Conservation (phyloP, 2,329 filamentous ascomycete species). For the Eutypa lata region DNA sequence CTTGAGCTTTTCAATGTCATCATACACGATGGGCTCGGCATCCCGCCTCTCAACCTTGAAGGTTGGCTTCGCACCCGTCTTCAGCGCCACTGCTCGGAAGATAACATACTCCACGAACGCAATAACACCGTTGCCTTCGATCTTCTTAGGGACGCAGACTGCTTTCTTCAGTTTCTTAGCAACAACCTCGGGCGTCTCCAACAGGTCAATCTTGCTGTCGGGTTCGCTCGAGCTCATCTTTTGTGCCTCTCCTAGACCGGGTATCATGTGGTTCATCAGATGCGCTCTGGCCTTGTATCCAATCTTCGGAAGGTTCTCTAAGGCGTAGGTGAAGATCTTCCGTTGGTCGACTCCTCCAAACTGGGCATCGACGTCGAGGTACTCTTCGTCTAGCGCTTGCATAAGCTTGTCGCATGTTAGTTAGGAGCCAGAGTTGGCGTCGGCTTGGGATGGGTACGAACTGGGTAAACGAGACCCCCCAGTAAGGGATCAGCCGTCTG, state of each 20-base stretch:
- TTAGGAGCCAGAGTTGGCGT: background rate
- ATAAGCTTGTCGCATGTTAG: conserved; percentile 33
- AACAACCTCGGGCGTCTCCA: conserved; percentile 73
- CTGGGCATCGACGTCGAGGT: conserved; percentile 83
- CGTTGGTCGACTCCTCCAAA: conserved; percentile 85
- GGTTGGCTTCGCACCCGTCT: conserved; percentile 46
- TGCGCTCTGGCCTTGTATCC: conserved; percentile 70
- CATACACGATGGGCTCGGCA: conserved; percentile 75
- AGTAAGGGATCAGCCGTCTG: conserved; percentile 76
- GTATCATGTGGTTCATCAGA: conserved; percentile 86
- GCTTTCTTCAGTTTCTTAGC: conserved; percentile 85
- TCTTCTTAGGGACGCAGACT: conserved; percentile 68
- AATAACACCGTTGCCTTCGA: conserved; percentile 84
- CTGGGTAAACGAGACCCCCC: conserved; percentile 74
- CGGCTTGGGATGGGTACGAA: conserved; percentile 36
- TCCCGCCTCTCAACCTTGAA: conserved; percentile 69
- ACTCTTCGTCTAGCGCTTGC: conserved; percentile 87
- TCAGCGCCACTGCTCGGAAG: conserved; percentile 70
- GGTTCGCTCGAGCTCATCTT: conserved; percentile 82
- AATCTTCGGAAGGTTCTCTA: conserved; percentile 79
- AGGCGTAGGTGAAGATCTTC: conserved; percentile 84
- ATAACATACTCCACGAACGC: conserved; percentile 85
- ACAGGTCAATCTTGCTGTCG: conserved; percentile 89
- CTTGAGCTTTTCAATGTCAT: conserved; percentile 69
- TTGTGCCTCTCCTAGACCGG: conserved; percentile 72